Evolutionary conservation across 331 rosid genomes (phyloP).

Genomic region (Spiraea crenata): DNA sequence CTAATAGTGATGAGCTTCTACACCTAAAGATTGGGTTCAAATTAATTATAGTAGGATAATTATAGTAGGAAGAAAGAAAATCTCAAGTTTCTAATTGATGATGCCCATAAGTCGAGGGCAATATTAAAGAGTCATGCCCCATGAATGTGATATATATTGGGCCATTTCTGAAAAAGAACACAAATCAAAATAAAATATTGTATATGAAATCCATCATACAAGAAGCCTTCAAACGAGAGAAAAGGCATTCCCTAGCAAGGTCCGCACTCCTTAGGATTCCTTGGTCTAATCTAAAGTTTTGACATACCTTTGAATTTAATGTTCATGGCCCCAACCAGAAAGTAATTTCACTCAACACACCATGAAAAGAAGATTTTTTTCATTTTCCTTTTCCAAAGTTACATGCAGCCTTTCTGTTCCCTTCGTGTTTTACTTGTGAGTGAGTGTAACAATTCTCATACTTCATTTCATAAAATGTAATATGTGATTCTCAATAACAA

Average conservation of each 20-base stretch:
- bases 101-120: background rate
- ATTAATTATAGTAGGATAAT: background rate
- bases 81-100: background rate
- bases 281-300: background rate
- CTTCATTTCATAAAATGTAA: too few species aligned
- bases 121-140: background rate
- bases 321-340: conserved; percentile 10
- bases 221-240: background rate
- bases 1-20: too few species aligned
- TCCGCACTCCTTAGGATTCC: background rate
- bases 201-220: background rate
- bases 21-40: too few species aligned
- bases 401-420: background rate
- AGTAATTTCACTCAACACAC: background rate
- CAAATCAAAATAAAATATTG: background rate
- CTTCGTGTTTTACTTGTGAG: background rate
- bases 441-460: too few species aligned
- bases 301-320: background rate
- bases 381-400: conserved; percentile 4
- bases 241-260: background rate
- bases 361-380: background rate
- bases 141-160: background rate
- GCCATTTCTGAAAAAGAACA: background rate
- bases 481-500: too few species aligned
- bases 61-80: background rate